A percentile compares a stretch with the other conserved stretches of the same genome.
Conservation (phyloP, 1,139 yeast genomes). For the Suhomyces choctaworum region DNA sequence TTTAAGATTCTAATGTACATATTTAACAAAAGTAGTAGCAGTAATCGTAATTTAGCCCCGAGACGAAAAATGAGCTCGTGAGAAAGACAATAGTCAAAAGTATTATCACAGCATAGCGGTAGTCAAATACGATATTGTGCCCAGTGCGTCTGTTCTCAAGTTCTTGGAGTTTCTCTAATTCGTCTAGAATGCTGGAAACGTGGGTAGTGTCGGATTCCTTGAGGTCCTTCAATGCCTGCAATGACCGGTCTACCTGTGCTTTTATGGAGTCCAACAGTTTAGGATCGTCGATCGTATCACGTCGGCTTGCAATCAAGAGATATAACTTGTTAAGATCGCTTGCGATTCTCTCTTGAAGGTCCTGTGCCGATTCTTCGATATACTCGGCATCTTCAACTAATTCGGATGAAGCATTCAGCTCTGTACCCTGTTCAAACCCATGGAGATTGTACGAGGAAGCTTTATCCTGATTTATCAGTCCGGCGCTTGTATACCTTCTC, state of each 20-base stretch:
- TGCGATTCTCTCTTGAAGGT: conserved; percentile 1
- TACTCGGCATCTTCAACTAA: not conserved
- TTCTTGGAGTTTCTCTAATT: conserved; percentile 11
- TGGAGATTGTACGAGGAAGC: too few relatives aligned
- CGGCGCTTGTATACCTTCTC: not conserved
- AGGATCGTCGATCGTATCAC: conserved; percentile 2
- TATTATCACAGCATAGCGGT: conserved; percentile 1
- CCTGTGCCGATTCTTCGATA: not conserved
- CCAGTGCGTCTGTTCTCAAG: too few relatives aligned
- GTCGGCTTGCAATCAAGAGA: conserved; percentile 1
- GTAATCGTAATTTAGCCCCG: conserved; percentile 36
- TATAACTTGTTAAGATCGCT: conserved; percentile 4
- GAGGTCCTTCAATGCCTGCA: too few relatives aligned
- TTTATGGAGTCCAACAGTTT: conserved; percentile 10
- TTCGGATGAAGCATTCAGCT: too few relatives aligned
- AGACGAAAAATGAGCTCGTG: conserved; percentile 26
- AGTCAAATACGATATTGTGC: conserved; percentile 4
- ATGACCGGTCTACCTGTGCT: too few relatives aligned
- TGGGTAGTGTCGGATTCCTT: too few relatives aligned
- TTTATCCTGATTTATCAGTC: not conserved
- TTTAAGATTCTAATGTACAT: conserved; percentile 13
- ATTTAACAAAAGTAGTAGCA: conserved; percentile 39
- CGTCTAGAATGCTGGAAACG: conserved; percentile 9
- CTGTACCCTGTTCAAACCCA: not conserved
- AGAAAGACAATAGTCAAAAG: conserved; percentile 14